Percentiles rank a stretch among this genome's conserved stretches.
phyloP scores from a whole-genome alignment of 75 land plant species.

The Selaginella tamariscina region DNA sequence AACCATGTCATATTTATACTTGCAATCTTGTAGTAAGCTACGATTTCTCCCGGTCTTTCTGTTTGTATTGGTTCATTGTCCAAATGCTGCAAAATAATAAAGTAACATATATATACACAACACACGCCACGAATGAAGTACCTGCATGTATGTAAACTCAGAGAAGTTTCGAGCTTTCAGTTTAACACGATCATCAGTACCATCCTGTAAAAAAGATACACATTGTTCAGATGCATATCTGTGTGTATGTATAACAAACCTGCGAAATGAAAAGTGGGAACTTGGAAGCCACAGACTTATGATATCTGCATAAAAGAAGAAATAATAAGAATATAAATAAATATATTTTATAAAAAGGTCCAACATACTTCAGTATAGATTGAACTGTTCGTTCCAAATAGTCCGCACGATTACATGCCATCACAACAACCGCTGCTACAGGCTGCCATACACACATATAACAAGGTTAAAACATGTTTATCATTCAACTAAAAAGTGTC shows the following conservation, averaged over 20 bases:
- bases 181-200: constrained; percentile 45
- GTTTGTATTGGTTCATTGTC: constrained; percentile 58
- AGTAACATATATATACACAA: background rate
- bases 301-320: constrained; percentile 43
- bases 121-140: constrained; percentile 10
- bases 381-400: constrained; percentile 80
- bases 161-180: constrained; percentile 56
- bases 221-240: no score
- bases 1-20: constrained; percentile 19
- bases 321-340: background rate
- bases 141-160: constrained; percentile 82
- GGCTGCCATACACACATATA: constrained; percentile 29
- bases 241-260: constrained; percentile 27
- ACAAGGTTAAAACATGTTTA: background rate
- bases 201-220: constrained; percentile 61
- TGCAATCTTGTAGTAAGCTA: constrained; percentile 96
- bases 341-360: background rate
- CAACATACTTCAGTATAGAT: constrained; percentile 68
- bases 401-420: constrained; percentile 99
- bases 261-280: constrained; percentile 91
- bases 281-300: constrained; percentile 52
- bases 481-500: no score
- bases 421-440: constrained; percentile 88
- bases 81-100: constrained; percentile 47
- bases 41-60: constrained; percentile 84